Evolutionary conservation across 352 stramenopile species (phyloP).

Genomic region (Aphanomyces astaci): DNA sequence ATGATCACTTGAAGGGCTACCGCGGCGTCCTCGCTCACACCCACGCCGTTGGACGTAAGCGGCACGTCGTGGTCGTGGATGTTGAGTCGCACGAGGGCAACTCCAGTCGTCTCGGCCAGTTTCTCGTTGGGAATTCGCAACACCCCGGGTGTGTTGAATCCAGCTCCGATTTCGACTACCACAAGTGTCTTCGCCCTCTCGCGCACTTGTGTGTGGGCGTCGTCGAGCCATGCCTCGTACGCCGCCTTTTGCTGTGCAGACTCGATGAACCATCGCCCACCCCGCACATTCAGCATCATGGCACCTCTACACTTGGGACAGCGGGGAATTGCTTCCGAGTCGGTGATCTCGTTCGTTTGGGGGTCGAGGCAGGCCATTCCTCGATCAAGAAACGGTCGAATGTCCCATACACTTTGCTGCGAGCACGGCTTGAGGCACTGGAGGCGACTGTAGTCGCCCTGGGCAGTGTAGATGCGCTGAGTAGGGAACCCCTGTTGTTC

Average conservation of each 20-base stretch:
- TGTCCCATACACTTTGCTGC: slow-evolving; percentile 41
- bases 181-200: slow-evolving; percentile 46
- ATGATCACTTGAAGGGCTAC: slow-evolving; percentile 34
- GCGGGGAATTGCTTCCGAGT: slow-evolving; percentile 39
- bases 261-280: slow-evolving; percentile 44
- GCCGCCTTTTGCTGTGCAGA: slow-evolving; percentile 29
- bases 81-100: slow-evolving; percentile 54
- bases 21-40: slow-evolving; percentile 39
- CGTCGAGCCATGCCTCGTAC: slow-evolving; percentile 37
- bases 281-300: slow-evolving; percentile 46
- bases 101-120: slow-evolving; percentile 34
- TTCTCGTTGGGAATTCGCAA: slow-evolving; percentile 48
- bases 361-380: slow-evolving; percentile 43
- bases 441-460: slow-evolving; percentile 54
- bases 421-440: slow-evolving; percentile 44
- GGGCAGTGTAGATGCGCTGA: slow-evolving; percentile 47
- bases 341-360: slow-evolving; percentile 46
- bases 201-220: slow-evolving; percentile 30
- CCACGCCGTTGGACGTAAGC: slow-evolving; percentile 43
- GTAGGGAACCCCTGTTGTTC: slow-evolving; percentile 53
- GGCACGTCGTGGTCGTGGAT: slow-evolving; percentile 43
- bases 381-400: slow-evolving; percentile 46
- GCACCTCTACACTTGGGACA: slow-evolving; percentile 42
- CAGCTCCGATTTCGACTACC: slow-evolving; percentile 57
- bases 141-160: slow-evolving; percentile 64